Conservation (phyloP, 768 basidiomycete species). For the Tricholoma matsutake region DNA sequence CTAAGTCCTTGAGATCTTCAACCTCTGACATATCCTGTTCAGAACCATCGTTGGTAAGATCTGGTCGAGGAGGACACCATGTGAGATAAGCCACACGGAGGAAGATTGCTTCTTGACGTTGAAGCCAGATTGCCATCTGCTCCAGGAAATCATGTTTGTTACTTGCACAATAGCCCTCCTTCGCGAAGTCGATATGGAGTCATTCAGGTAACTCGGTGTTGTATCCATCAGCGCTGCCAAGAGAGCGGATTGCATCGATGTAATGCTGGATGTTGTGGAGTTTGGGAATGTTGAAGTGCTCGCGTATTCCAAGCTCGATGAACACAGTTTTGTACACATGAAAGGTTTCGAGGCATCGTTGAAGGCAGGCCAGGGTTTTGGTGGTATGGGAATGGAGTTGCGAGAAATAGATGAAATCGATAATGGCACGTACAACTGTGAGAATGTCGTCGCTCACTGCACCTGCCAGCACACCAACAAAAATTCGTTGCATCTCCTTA, state of each 20-base stretch:
- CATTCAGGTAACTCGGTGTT: too few species aligned
- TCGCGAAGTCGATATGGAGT: too few species aligned
- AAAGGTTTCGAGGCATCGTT: slow-evolving; percentile 26
- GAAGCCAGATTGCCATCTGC: too few species aligned
- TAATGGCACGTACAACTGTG: slow-evolving; percentile 9
- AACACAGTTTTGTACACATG: slow-evolving; percentile 15
- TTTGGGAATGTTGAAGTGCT: slow-evolving; percentile 41
- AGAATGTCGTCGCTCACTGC: slow-evolving; percentile 16
- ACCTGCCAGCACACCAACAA: slow-evolving; percentile 22
- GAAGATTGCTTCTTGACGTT: too few species aligned
- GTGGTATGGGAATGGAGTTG: background rate
- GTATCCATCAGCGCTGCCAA: background rate
- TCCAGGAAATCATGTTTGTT: slow-evolving; percentile 25
- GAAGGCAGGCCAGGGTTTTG: background rate
- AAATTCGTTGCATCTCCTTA: slow-evolving; percentile 13
- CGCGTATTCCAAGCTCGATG: slow-evolving; percentile 19
- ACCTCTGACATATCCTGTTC: background rate
- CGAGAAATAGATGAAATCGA: slow-evolving; percentile 12
- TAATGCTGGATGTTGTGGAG: slow-evolving; percentile 33
- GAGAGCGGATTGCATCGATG: slow-evolving; percentile 20
- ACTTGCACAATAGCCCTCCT: slow-evolving; percentile 19
- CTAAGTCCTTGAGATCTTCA: background rate
- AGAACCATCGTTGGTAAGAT: background rate
- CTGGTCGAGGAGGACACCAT: background rate
- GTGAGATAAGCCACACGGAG: background rate